phyloP scores from a whole-genome alignment of 805 yeast genomes.

The Teunomyces tritomae region DNA sequence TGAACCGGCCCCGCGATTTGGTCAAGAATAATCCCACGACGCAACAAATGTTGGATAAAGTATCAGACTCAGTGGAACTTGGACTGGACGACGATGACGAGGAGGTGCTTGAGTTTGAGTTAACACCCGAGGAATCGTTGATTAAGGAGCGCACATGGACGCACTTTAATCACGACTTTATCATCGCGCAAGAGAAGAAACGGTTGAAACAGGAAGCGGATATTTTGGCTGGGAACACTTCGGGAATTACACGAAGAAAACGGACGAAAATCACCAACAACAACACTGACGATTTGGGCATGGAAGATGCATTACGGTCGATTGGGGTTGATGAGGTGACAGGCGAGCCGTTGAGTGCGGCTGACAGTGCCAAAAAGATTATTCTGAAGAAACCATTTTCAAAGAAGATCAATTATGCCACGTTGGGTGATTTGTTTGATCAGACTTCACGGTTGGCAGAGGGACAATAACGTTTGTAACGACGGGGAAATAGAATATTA shows the following conservation, averaged over 20 bases:
- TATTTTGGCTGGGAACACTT: conserved; percentile 71
- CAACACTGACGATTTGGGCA: conserved; percentile 27
- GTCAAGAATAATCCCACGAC: conserved; percentile 56
- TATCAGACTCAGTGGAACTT: conserved; percentile 60
- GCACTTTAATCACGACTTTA: conserved; percentile 80
- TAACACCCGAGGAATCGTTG: conserved; percentile 66
- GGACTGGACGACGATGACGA: conserved; percentile 77
- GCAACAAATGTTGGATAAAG: conserved; percentile 45
- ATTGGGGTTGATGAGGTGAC: conserved; percentile 43
- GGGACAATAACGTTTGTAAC: not conserved
- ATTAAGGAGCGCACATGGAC: conserved; percentile 87
- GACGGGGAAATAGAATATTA: not conserved
- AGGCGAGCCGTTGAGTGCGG: conserved; percentile 55
- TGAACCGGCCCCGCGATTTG: conserved; percentile 47
- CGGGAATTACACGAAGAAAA: conserved; percentile 34
- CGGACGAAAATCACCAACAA: conserved; percentile 25
- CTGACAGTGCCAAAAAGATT: conserved; percentile 77
- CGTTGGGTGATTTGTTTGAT: conserved; percentile 55
- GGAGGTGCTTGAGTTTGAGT: conserved; percentile 59
- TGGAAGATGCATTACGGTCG: conserved; percentile 31
- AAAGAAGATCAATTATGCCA: conserved; percentile 85
- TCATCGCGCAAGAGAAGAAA: conserved; percentile 82
- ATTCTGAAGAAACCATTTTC: conserved; percentile 74
- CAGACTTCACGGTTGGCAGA: not conserved
- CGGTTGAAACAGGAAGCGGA: conserved; percentile 85